These are phyloP conservation scores for Plectosphaerella sp. DNA, from an alignment of 2,329 filamentous ascomycete species.

Conservation along the genomic window DNA sequence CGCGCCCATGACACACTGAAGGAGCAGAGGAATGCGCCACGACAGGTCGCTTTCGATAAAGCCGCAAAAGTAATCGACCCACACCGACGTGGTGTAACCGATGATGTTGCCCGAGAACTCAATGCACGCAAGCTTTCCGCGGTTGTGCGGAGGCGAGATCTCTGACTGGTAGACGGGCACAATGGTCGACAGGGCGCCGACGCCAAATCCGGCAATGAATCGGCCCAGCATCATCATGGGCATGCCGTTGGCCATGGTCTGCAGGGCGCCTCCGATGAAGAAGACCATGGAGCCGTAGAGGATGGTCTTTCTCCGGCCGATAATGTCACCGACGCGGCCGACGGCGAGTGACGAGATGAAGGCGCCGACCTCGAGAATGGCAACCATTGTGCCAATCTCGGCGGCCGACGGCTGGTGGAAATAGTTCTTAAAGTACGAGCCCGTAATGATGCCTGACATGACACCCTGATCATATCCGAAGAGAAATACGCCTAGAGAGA, in stretches of 20 bases:
- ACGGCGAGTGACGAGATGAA: slow-evolving; percentile 85
- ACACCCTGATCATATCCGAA: slow-evolving; percentile 90
- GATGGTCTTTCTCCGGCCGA: slow-evolving; percentile 85
- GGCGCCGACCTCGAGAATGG: slow-evolving; percentile 90
- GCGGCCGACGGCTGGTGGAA: slow-evolving; percentile 85
- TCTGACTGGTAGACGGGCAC: slow-evolving; percentile 93
- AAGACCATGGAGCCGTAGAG: slow-evolving; percentile 92
- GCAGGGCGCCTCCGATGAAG: slow-evolving; percentile 75
- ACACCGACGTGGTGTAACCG: slow-evolving; percentile 93
- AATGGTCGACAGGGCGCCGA: slow-evolving; percentile 86
- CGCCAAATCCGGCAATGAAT: slow-evolving; percentile 78
- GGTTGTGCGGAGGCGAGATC: slow-evolving; percentile 92
- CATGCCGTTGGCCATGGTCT: slow-evolving; percentile 78
- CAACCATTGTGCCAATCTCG: slow-evolving; percentile 94
- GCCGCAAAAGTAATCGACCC: slow-evolving; percentile 97
- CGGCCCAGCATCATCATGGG: slow-evolving; percentile 84
- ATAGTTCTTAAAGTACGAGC: slow-evolving; percentile 83
- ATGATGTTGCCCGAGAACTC: slow-evolving; percentile 97
- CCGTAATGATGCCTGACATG: slow-evolving; percentile 74
- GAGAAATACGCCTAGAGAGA: slow-evolving; percentile 80
- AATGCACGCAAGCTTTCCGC: slow-evolving; percentile 93
- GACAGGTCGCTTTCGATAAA: slow-evolving; percentile 81
- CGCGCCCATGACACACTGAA: slow-evolving; percentile 93
- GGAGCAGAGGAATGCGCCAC: slow-evolving; percentile 83
- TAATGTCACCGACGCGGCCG: slow-evolving; percentile 84